phyloP scores from a whole-genome alignment of 192 early-diverging fungal species.

The Backusella parvicylindrica region DNA sequence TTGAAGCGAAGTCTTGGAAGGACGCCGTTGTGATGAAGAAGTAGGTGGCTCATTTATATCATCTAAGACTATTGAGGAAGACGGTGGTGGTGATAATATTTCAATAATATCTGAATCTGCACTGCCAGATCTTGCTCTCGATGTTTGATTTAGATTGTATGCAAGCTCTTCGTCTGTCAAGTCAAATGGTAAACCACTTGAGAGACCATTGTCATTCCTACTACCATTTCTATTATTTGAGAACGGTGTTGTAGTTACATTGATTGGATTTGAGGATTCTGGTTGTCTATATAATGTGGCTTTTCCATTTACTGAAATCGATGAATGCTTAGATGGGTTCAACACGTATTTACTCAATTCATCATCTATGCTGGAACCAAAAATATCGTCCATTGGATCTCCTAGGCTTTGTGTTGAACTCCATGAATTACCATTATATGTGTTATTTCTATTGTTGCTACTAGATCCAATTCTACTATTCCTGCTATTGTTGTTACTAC shows the following conservation, averaged over 20 bases:
- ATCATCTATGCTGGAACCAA: not conserved
- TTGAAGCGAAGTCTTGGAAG: not conserved
- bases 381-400: not conserved
- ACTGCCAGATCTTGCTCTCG: not conserved
- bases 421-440: not conserved
- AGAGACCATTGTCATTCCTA: not conserved
- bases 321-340: not conserved
- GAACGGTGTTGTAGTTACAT: not conserved
- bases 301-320: not conserved
- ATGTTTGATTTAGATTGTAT: not conserved
- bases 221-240: not conserved
- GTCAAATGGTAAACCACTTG: not conserved
- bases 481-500: too few relatives aligned
- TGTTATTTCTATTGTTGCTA: not conserved
- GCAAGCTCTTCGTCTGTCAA: not conserved
- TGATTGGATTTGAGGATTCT: not conserved
- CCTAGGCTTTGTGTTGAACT: not conserved
- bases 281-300: not conserved
- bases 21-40: not conserved
- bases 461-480: not conserved
- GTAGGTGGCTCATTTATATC: not conserved
- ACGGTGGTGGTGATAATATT: not conserved
- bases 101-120: not conserved
- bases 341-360: conserved; percentile 18
- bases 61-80: not conserved